Percentiles rank a stretch among this genome's conserved stretches.
phyloP scores from a whole-genome alignment of 306 rosid genomes.

The Bauhinia variegata region DNA sequence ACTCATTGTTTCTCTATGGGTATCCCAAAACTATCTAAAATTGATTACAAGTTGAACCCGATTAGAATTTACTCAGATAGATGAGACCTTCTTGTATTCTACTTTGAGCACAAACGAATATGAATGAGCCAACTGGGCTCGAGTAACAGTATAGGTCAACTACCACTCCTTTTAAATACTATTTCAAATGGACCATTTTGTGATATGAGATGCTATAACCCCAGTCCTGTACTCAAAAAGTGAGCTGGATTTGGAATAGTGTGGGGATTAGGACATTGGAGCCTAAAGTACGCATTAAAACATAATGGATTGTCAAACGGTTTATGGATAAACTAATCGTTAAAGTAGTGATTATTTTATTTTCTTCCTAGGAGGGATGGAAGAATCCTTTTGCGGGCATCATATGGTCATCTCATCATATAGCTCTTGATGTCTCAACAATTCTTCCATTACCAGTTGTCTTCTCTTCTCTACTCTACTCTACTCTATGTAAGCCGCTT shows the following conservation, averaged over 20 bases:
- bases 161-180: neutral
- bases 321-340: neutral
- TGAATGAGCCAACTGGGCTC: too few relatives aligned
- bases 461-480: slow-evolving; percentile 28
- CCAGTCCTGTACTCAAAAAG: slow-evolving; percentile 26
- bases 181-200: slow-evolving; percentile 29
- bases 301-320: too few relatives aligned
- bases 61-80: too few relatives aligned
- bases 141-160: too few relatives aligned
- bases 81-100: too few relatives aligned
- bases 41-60: too few relatives aligned
- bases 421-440: slow-evolving; percentile 56
- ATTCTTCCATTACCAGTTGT: slow-evolving; percentile 38
- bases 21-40: too few relatives aligned
- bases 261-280: slow-evolving; percentile 24
- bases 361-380: neutral
- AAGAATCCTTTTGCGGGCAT: slow-evolving; percentile 35
- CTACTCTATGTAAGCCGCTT: slow-evolving; percentile 1
- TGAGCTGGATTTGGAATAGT: slow-evolving; percentile 29
- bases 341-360: slow-evolving; percentile 6
- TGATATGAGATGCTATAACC: slow-evolving; percentile 28
- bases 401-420: slow-evolving; percentile 42
- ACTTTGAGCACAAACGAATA: too few relatives aligned
- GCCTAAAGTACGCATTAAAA: slow-evolving; percentile 20
- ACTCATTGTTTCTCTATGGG: too few relatives aligned